Evolutionary conservation across 176 grass and related monocot genomes (phyloP).

Genomic region (Pontederia paniculata): DNA sequence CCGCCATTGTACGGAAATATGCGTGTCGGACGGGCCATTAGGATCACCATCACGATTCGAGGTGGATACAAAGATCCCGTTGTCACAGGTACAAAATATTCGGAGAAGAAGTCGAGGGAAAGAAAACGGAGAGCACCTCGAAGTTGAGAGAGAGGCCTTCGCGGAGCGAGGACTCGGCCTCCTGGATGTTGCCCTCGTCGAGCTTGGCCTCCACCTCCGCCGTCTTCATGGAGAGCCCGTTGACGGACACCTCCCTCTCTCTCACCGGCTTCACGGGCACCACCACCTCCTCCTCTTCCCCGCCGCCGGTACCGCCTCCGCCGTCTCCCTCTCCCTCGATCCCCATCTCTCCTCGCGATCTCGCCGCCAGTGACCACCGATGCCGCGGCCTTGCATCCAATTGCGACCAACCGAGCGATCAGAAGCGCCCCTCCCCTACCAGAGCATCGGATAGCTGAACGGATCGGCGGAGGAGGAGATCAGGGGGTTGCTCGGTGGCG

Average conservation of each 20-base stretch:
- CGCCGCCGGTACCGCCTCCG: constrained; percentile 14
- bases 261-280: constrained; percentile 26
- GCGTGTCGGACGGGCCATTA: too few species aligned
- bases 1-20: too few species aligned
- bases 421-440: too few species aligned
- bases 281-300: constrained; percentile 19
- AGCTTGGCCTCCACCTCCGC: constrained; percentile 54
- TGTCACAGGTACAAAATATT: too few species aligned
- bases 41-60: too few species aligned
- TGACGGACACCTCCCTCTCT: constrained; percentile 9
- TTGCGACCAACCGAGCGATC: too few species aligned
- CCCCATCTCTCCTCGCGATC: constrained; percentile 7
- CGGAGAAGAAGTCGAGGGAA: background rate
- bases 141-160: constrained; percentile 99
- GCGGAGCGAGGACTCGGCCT: constrained; percentile 92
- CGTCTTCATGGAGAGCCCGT: constrained; percentile 24
- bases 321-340: constrained; percentile 19
- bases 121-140: constrained; percentile 42
- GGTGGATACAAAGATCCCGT: too few species aligned
- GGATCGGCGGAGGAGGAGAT: too few species aligned
- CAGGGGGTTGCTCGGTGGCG: too few species aligned
- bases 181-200: constrained; percentile 91
- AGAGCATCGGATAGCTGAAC: too few species aligned
- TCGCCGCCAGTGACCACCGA: background rate
- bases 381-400: background rate